Conservation (phyloP, 495 filamentous ascomycete genomes). For the Mytilinidion resinicola region DNA sequence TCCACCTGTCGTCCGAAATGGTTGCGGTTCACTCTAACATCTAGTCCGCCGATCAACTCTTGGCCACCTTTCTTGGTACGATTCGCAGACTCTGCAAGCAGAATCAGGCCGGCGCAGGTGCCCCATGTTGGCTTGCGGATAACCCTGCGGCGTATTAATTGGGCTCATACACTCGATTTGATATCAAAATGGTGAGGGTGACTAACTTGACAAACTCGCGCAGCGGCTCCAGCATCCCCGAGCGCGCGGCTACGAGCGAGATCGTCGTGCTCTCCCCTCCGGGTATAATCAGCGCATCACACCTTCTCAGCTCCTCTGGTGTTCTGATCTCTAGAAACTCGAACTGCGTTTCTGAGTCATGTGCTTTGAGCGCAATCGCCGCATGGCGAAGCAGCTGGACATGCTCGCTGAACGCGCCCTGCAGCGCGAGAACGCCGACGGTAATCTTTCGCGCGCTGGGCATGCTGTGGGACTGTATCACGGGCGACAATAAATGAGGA, state of each 20-base stretch:
- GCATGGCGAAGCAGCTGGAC: constrained; percentile 68
- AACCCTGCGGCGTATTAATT: constrained; percentile 36
- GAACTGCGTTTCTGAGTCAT: constrained; percentile 51
- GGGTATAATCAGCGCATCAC: constrained; percentile 82
- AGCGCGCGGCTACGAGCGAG: constrained; percentile 76
- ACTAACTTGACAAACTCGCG: constrained; percentile 89
- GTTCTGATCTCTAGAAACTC: constrained; percentile 66
- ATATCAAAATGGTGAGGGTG: not conserved
- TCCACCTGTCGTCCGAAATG: constrained; percentile 92
- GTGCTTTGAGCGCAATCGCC: constrained; percentile 34
- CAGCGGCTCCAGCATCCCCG: constrained; percentile 74
- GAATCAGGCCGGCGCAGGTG: constrained; percentile 89
- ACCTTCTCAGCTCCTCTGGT: constrained; percentile 57
- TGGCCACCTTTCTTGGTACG: constrained; percentile 86
- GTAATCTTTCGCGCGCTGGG: constrained; percentile 41
- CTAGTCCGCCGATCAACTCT: constrained; percentile 85
- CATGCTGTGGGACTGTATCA: constrained; percentile 3
- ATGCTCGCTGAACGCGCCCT: constrained; percentile 92
- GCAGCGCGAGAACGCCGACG: constrained; percentile 82
- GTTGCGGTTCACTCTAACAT: constrained; percentile 89
- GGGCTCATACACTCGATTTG: not conserved
- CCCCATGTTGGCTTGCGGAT: constrained; percentile 85
- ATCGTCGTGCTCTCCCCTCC: constrained; percentile 95
- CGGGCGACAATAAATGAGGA: not conserved
- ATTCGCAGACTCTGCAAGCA: constrained; percentile 84